phyloP scores from a whole-genome alignment of 169 alveolate species.

The Pseudocohnilembus persalinus region DNA sequence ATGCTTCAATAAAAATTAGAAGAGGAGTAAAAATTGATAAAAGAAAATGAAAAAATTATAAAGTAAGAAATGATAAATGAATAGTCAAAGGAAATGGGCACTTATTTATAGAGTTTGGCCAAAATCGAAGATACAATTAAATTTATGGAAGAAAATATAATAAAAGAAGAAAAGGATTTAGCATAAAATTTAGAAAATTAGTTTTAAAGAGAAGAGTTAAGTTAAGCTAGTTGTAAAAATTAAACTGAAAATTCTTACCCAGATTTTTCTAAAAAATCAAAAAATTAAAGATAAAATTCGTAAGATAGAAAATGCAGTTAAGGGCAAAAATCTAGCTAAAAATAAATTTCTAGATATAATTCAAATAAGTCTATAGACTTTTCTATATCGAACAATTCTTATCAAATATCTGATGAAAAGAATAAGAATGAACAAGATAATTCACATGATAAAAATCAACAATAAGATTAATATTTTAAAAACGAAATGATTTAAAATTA shows the following conservation, averaged over 20 bases:
- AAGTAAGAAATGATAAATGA: neutral
- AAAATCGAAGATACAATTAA: conserved; percentile 20
- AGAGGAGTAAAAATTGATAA: too few species aligned
- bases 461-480: too few species aligned
- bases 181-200: neutral
- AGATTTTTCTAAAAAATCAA: too few species aligned
- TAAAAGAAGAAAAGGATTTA: neutral
- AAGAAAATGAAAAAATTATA: neutral
- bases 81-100: neutral
- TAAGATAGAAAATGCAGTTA: neutral
- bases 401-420: too few species aligned
- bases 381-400: neutral
- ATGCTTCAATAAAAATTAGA: neutral
- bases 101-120: conserved; percentile 4
- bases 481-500: too few species aligned
- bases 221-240: too few species aligned
- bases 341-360: neutral
- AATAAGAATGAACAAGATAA: too few species aligned
- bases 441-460: too few species aligned
- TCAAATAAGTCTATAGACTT: neutral
- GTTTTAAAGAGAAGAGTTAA: neutral
- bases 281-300: neutral
- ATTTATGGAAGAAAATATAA: conserved; percentile 18
- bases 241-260: too few species aligned
- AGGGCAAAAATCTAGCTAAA: neutral